Conservation (phyloP, 306 rosid species). For the Casuarina glauca region DNA sequence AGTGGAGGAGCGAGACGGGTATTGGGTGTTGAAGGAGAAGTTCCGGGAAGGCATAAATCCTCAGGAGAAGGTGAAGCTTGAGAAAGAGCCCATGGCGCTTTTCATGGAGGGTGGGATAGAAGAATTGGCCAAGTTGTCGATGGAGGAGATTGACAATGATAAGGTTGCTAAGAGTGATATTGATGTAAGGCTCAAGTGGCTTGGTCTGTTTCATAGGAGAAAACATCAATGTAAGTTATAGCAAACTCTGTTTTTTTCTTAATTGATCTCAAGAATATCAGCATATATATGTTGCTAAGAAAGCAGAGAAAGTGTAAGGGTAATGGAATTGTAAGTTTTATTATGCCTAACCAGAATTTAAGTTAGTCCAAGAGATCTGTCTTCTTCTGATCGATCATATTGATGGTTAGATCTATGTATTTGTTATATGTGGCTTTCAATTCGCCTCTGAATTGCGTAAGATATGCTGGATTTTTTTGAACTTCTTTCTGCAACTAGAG, state of each 20-base stretch:
- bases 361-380: neutral
- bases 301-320: too few relatives aligned
- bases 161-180: constrained; percentile 75
- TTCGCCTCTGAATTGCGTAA: neutral
- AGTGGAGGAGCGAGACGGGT: constrained; percentile 74
- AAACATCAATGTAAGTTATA: constrained; percentile 78
- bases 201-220: constrained; percentile 91
- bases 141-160: constrained; percentile 67
- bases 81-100: constrained; percentile 83
- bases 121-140: constrained; percentile 61
- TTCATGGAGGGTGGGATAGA: constrained; percentile 75
- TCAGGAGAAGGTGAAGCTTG: constrained; percentile 76
- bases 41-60: constrained; percentile 70
- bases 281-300: too few relatives aligned
- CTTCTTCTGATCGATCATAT: neutral
- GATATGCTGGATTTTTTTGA: neutral
- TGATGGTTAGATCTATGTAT: neutral
- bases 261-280: neutral
- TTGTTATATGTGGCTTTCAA: neutral
- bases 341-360: neutral
- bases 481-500: neutral
- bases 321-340: neutral
- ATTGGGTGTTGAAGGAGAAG: constrained; percentile 78
- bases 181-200: constrained; percentile 98
- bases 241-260: constrained; percentile 8